Base-by-base conservation (phyloP, 164 flowering plant species). In the Dillenia suffruticosa region DNA sequence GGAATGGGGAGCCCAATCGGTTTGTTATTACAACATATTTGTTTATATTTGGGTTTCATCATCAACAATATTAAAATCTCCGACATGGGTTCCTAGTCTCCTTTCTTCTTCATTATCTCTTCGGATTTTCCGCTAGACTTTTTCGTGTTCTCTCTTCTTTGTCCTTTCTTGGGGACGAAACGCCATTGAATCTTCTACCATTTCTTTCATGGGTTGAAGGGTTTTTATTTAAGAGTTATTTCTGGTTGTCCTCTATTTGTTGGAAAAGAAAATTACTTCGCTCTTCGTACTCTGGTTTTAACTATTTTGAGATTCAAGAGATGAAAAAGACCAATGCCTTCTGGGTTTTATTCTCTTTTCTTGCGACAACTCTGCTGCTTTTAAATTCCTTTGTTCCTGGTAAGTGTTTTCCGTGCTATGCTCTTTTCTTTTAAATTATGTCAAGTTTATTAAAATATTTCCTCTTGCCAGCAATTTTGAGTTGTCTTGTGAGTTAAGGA, bases 271-370 rank as follows among this genome's bases (percentile, higher is more conserved):
- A 52, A 11, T 1, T 12, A 22, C 24, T 44, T 46, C 17, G 12
- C 5, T 26, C 32, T 10, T 15, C 8, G 45, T 45, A n/a, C 24
- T 62, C 40, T 16, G 15, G 56, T 44, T 17, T 0, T 2, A 2
- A 46, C 9, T 12, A 19, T 24, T 44, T 44, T 19, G 44, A 56
- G 62, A n/a, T 43, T 59, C 7, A 32, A 32, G 45, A 17, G 55
- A 66, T 59, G 19, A 79, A 72, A 76, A 80, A 68, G 77, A 55
- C 51, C 65, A 64, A 56, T 72, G 67, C 66, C 48, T 15, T 72
- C 11, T 70, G 64, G 65, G 68, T 76, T 56, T 46, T 72, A 62
- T 46, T 73, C 60, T 54, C 74, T 47, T 55, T 69, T 55, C 57
- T 63, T 57, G 73, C 69, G 24, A 65, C 78, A 48, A 63, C 56